Evolutionary conservation across 1,284 basidiomycete genomes (phyloP), one percentile per base, ranked within the genome.

Genomic region (Boletus austroedulis): DNA sequence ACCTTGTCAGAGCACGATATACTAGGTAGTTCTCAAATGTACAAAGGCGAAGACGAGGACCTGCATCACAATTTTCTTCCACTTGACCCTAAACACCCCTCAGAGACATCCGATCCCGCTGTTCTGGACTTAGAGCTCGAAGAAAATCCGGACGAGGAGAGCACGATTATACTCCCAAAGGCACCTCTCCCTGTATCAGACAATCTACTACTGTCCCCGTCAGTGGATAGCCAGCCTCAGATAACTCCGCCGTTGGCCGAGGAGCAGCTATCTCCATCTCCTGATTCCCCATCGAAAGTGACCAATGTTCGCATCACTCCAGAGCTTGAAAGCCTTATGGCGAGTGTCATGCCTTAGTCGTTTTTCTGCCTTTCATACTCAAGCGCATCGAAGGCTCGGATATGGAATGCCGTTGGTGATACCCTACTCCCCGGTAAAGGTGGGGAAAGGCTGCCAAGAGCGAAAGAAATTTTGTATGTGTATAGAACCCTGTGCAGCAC

Each of bases 391-490:
- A 60, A 90, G 89, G 67, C 78, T 36, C 89, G 83, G 66, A 85
- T 90, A 64, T 90, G 87, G 88, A 62, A 74, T 15, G 82, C 84
- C 8, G 75, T 85, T 11, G 82, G 84, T 32, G 87, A 89, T 48
- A 73, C 84, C 44, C 77, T 90, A 34, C 80, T 83, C 76, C 82
- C 83, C 21, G 80, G 82, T 10, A 75, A 82, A 64, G 66, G 59
- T 52, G 66, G 65, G 31, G 76, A 67, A 43, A 79, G 75, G 59
- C 78, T 80, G 31, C 82, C 81, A 44, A 76, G 77, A 28, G 81
- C 82, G 12, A 84, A 84, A 62, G 85, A 87, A 64, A 88, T 82
- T 0, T 79, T 91, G 89, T 87, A 65, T 47, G 85, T 70, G 26
- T 47, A 12, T 8, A 47, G 43, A 3, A 1, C 38, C 43, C 12